These are phyloP conservation scores for Nectriaceae sp. DNA, from an alignment of 2,329 filamentous ascomycete genomes.

Conservation along the genomic window DNA sequence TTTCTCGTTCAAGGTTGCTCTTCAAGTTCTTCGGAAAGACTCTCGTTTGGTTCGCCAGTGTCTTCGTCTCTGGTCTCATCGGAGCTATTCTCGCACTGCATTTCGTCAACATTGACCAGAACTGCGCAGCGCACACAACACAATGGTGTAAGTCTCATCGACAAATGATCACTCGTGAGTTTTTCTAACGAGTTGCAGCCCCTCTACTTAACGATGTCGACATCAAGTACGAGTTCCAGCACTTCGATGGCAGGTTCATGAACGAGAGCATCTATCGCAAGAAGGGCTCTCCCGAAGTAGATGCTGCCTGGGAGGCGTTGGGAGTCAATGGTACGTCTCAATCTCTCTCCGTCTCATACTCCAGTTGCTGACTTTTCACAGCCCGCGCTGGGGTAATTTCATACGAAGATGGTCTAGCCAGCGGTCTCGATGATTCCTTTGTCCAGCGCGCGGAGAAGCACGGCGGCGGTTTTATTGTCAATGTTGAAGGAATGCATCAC, in stretches of 20 bases:
- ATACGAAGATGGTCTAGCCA: conserved; percentile 47
- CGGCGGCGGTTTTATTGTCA: conserved; percentile 60
- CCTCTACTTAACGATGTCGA: conserved; percentile 36
- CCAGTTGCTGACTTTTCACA: conserved; percentile 20
- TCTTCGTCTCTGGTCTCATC: conserved; percentile 16
- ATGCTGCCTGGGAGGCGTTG: conserved; percentile 54
- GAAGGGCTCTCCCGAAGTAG: conserved; percentile 52
- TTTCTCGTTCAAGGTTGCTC: conserved; percentile 1
- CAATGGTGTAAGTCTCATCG: conserved; percentile 37
- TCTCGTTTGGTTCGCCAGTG: conserved; percentile 4
- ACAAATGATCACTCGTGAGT: too few relatives aligned
- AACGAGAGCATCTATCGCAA: conserved; percentile 55
- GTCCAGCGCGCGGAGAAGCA: conserved; percentile 57
- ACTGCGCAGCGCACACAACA: conserved; percentile 33
- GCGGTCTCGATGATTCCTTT: conserved; percentile 54
- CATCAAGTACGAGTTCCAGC: conserved; percentile 33
- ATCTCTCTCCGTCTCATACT: background rate
- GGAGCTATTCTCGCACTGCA: conserved; percentile 25
- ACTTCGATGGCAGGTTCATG: conserved; percentile 60
- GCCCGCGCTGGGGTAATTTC: conserved; percentile 52
- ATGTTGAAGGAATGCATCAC: conserved; percentile 58
- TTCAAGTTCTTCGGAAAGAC: conserved; percentile 15
- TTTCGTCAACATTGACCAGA: conserved; percentile 23
- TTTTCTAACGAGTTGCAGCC: too few relatives aligned
- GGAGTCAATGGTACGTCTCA: conserved; percentile 45